phyloP scores from a whole-genome alignment of 2,329 filamentous ascomycete genomes.

The Stenocarpella maydis region DNA sequence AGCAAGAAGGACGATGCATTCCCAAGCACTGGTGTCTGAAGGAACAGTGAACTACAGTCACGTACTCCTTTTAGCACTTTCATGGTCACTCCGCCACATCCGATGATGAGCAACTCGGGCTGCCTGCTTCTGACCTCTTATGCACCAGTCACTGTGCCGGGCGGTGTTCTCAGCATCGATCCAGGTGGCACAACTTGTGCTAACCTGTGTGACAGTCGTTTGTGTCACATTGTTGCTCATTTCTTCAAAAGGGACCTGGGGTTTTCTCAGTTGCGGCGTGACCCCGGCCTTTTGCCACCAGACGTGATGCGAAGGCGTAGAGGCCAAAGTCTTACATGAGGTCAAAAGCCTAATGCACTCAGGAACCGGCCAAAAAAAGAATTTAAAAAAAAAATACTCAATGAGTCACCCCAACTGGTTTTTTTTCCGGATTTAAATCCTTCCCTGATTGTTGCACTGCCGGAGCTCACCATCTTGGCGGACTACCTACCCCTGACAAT shows the following conservation, averaged over 20 bases:
- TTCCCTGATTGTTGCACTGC: background rate
- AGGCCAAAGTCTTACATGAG: background rate
- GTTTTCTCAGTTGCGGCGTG: background rate
- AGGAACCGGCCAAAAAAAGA: no score
- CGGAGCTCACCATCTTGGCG: slow-evolving; percentile 5
- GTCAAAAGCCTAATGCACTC: background rate
- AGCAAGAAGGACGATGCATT: slow-evolving; percentile 96
- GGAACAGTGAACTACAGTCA: background rate
- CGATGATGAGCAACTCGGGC: background rate
- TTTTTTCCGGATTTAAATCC: background rate
- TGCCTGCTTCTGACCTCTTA: slow-evolving; percentile 1
- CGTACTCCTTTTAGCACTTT: background rate
- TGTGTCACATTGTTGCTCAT: background rate
- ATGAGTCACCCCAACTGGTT: background rate
- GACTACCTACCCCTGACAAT: background rate
- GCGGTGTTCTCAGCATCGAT: background rate
- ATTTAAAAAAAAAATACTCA: background rate
- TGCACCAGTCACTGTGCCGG: background rate
- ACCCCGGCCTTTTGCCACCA: background rate
- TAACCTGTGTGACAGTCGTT: background rate
- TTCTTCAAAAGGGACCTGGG: background rate
- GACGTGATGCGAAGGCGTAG: background rate
- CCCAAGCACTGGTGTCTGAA: slow-evolving; percentile 80
- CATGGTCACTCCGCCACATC: background rate
- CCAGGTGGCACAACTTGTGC: background rate